phyloP scores from a whole-genome alignment of 1,284 basidiomycete species.

The Tilletia caries region DNA sequence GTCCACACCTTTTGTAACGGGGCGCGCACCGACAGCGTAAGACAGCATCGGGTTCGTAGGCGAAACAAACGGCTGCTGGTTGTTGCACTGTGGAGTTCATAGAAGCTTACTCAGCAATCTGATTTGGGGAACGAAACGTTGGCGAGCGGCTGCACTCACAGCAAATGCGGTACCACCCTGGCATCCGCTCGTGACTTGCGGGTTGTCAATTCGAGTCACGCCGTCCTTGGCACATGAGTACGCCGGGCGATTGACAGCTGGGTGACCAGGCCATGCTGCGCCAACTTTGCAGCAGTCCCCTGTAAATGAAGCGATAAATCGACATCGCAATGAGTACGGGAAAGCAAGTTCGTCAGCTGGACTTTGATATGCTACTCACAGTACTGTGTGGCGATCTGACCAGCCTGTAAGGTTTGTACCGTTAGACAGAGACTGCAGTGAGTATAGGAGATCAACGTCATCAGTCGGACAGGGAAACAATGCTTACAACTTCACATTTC shows the following conservation, averaged over 20 bases:
- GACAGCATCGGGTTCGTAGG: background rate
- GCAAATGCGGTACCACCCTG: background rate
- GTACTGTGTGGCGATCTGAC: no score
- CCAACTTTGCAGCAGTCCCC: conserved; percentile 1
- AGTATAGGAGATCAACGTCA: no score
- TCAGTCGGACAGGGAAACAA: no score
- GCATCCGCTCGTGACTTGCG: background rate
- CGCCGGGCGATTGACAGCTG: background rate
- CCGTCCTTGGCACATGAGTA: background rate
- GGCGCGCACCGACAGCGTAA: background rate
- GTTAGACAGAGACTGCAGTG: no score
- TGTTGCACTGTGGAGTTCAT: background rate
- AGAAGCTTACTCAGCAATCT: background rate
- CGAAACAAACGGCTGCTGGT: background rate
- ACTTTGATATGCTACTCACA: no score
- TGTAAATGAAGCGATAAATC: no score
- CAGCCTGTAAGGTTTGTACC: no score
- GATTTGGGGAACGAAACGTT: background rate
- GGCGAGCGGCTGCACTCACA: background rate
- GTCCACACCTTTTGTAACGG: background rate
- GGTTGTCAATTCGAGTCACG: background rate
- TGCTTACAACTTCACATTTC: no score
- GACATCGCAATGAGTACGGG: background rate
- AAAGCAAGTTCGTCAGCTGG: background rate
- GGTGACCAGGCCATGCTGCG: background rate